These are phyloP conservation scores for Leptosphaerulina australis DNA, from an alignment of 2,329 filamentous ascomycete genomes.

Conservation along the genomic window DNA sequence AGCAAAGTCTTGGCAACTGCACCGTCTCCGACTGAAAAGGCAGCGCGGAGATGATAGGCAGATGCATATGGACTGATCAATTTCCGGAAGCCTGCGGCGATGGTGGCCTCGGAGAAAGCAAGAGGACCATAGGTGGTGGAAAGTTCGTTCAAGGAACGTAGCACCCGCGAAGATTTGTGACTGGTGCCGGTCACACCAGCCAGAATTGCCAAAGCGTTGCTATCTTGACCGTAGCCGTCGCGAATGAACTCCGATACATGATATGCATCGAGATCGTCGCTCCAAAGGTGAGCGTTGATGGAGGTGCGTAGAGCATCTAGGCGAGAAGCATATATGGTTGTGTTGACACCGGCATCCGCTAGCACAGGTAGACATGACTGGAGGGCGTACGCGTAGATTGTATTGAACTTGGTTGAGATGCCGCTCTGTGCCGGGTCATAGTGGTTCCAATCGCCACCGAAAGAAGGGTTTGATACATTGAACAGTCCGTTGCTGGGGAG, in stretches of 20 bases:
- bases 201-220: slow-evolving; percentile 45
- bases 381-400: slow-evolving; percentile 41
- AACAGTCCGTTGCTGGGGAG: slow-evolving; percentile 25
- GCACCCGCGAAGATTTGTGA: slow-evolving; percentile 10
- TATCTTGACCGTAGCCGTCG: slow-evolving; percentile 37
- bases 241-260: slow-evolving; percentile 23
- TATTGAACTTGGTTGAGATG: slow-evolving; percentile 43
- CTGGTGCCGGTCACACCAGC: slow-evolving; percentile 27
- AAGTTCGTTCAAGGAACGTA: slow-evolving; percentile 21
- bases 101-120: slow-evolving; percentile 25
- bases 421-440: slow-evolving; percentile 43
- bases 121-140: slow-evolving; percentile 24
- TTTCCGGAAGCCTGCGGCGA: slow-evolving; percentile 20
- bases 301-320: slow-evolving; percentile 31
- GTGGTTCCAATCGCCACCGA: slow-evolving; percentile 47
- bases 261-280: slow-evolving; percentile 32
- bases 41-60: slow-evolving; percentile 42
- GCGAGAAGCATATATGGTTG: slow-evolving; percentile 25
- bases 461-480: slow-evolving; percentile 32
- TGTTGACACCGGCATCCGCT: slow-evolving; percentile 25
- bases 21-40: slow-evolving; percentile 17
- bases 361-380: slow-evolving; percentile 35
- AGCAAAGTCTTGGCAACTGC: slow-evolving; percentile 7
- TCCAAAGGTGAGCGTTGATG: slow-evolving; percentile 29
- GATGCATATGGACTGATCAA: slow-evolving; percentile 40